These are phyloP conservation scores for Diplocarpon mali DNA, from an alignment of 2,329 filamentous ascomycete species.

Conservation along the genomic window DNA sequence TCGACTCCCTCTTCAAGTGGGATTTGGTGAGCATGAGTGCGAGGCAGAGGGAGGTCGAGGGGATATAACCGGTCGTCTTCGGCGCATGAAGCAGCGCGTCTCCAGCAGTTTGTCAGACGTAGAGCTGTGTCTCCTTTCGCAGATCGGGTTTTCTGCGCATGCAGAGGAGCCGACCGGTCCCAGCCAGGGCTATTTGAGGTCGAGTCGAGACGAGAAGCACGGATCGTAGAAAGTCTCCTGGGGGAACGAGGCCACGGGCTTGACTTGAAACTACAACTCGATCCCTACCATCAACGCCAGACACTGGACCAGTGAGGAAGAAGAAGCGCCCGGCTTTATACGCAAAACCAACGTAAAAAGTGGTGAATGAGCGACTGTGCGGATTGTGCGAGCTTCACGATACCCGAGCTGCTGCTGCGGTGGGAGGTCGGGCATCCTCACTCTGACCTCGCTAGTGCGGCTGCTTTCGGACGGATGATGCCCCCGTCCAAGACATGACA, in stretches of 20 bases:
- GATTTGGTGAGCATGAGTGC: slow-evolving; percentile 8
- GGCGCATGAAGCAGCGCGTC: neutral
- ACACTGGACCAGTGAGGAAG: neutral
- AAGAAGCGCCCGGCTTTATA: slow-evolving; percentile 15
- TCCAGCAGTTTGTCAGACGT: no score
- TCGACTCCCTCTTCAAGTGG: slow-evolving; percentile 14
- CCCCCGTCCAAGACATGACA: neutral
- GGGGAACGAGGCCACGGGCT: no score
- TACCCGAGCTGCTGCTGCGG: neutral
- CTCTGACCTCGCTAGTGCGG: neutral
- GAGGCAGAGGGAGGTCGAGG: neutral
- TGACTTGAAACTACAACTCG: no score
- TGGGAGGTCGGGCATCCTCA: neutral
- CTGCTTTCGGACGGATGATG: neutral
- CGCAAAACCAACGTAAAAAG: slow-evolving; percentile 10
- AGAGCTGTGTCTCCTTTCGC: no score
- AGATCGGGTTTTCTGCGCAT: no score
- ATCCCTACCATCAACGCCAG: no score
- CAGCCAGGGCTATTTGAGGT: no score
- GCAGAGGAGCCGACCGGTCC: no score
- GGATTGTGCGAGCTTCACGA: slow-evolving; percentile 1
- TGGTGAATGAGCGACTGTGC: neutral
- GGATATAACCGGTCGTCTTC: slow-evolving; percentile 1
- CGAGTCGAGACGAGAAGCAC: no score
- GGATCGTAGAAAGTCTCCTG: no score